Percentiles rank a stretch among this genome's conserved stretches.
Evolutionary conservation across 2,329 filamentous ascomycete genomes (phyloP).

Genomic region (Fusarium continuum): DNA sequence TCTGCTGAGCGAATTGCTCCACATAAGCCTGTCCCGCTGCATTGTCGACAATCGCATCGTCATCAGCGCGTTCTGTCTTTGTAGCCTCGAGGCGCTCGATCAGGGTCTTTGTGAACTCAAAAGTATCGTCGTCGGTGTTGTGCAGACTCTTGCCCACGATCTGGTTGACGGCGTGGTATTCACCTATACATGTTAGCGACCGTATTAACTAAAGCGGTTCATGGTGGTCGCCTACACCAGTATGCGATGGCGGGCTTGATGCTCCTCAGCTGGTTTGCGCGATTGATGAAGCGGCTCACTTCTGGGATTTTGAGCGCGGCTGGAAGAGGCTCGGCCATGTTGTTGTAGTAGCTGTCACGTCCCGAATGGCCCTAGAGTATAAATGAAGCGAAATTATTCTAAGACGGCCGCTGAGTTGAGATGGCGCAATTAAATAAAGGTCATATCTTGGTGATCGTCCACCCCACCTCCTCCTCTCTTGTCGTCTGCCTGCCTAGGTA

Average conservation of each 20-base stretch:
- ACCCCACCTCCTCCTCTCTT: constrained; percentile 30
- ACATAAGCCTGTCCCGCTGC: constrained; percentile 88
- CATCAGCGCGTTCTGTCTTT: constrained; percentile 70
- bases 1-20: constrained; percentile 91
- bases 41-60: constrained; percentile 88
- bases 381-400: not conserved
- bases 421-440: constrained; percentile 29
- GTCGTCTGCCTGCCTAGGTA: constrained; percentile 11
- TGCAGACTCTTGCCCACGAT: constrained; percentile 86
- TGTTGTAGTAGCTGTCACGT: constrained; percentile 12
- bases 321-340: constrained; percentile 70
- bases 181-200: constrained; percentile 61
- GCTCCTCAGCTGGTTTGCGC: constrained; percentile 84
- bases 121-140: constrained; percentile 78
- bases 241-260: constrained; percentile 91
- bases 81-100: constrained; percentile 87
- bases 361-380: not conserved
- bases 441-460: constrained; percentile 16
- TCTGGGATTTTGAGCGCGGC: constrained; percentile 76
- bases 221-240: constrained; percentile 75
- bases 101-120: constrained; percentile 80
- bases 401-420: not conserved
- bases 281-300: constrained; percentile 82
- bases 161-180: constrained; percentile 93
- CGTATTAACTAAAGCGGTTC: not conserved